Percentiles rank a stretch among this genome's conserved stretches.
Conservation (phyloP, 1,284 basidiomycete genomes). For the Abortiporus biennis region DNA sequence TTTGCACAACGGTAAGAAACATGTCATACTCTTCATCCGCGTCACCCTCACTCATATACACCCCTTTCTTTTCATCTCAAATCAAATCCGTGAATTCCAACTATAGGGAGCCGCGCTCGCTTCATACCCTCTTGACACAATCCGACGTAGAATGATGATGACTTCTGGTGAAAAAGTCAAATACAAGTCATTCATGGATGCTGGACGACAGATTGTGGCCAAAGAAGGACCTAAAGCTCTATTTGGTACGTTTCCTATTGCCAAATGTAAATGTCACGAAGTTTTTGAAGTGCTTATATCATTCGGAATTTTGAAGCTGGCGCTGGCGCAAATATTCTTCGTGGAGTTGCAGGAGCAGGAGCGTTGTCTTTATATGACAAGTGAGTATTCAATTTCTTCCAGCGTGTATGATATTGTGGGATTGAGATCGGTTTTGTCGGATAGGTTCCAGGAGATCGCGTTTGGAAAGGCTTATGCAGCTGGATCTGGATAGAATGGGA, state of each 20-base stretch:
- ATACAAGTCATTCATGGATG: conserved; percentile 55
- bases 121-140: conserved; percentile 65
- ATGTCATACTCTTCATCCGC: not conserved
- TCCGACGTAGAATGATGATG: conserved; percentile 70
- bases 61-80: not conserved
- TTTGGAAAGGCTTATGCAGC: conserved; percentile 35
- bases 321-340: conserved; percentile 55
- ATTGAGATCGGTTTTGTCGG: conserved; percentile 1
- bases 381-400: conserved; percentile 28
- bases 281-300: not conserved
- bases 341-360: conserved; percentile 70
- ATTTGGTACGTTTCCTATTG: conserved; percentile 29
- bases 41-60: not conserved
- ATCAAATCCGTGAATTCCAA: too few relatives aligned
- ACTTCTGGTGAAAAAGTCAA: conserved; percentile 41
- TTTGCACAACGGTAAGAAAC: conserved; percentile 41
- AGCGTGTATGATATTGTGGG: not conserved
- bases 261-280: too few relatives aligned
- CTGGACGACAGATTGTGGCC: conserved; percentile 53
- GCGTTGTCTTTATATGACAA: conserved; percentile 67
- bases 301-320: conserved; percentile 24
- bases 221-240: conserved; percentile 55
- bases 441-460: conserved; percentile 35
- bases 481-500: too few relatives aligned
- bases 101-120: conserved; percentile 48